These are phyloP conservation scores for Phaffomyces opuntiae DNA, from an alignment of 805 yeast genomes.

Conservation along the genomic window DNA sequence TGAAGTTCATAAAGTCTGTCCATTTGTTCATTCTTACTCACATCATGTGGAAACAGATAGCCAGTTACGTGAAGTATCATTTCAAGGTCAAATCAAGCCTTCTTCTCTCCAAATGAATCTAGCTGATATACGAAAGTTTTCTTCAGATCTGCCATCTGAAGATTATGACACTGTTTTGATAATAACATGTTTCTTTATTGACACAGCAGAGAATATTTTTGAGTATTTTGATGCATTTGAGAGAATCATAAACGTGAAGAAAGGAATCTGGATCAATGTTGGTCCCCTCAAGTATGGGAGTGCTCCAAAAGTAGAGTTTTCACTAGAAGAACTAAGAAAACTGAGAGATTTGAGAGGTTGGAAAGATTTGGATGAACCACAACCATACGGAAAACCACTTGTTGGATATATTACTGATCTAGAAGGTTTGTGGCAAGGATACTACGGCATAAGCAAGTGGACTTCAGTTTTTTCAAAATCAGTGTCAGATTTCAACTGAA, in stretches of 20 bases:
- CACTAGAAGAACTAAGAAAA: conserved; percentile 57
- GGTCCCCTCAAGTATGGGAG: conserved; percentile 95
- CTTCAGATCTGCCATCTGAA: conserved; percentile 20
- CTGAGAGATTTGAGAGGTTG: conserved; percentile 61
- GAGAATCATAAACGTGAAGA: conserved; percentile 32
- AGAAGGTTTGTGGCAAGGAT: conserved; percentile 70
- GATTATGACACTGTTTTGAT: conserved; percentile 44
- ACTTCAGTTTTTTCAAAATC: too few species aligned
- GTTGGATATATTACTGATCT: conserved; percentile 63
- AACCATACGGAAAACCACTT: conserved; percentile 27
- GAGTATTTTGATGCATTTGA: conserved; percentile 66
- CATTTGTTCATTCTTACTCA: conserved; percentile 61
- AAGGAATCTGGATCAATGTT: conserved; percentile 76
- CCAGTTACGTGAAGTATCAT: conserved; percentile 42
- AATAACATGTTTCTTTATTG: conserved; percentile 73
- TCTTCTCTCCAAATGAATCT: conserved; percentile 39
- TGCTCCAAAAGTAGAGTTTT: conserved; percentile 69
- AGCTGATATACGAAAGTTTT: conserved; percentile 61
- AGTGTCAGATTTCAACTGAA: too few species aligned
- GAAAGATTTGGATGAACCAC: conserved; percentile 36
- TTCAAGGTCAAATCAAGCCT: conserved; percentile 31
- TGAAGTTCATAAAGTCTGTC: conserved; percentile 26
- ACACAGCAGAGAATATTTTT: conserved; percentile 84
- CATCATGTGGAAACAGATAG: conserved; percentile 43
- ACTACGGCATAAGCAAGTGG: conserved; percentile 43